Conservation (phyloP, 495 filamentous ascomycete species). For the Penicillium angulare region DNA sequence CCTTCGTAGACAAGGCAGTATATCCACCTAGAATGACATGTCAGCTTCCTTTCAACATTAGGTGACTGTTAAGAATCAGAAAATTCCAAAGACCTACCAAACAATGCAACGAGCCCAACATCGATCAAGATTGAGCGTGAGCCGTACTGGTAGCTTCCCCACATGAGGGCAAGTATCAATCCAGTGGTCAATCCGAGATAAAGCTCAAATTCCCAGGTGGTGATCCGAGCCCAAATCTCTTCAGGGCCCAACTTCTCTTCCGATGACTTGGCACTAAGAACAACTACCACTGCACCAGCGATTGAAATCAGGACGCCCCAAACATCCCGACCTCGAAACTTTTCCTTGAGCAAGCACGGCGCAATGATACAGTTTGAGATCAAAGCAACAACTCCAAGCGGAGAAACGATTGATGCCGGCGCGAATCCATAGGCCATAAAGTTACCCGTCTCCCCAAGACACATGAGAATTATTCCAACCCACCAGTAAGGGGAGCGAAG, state of each 20-base stretch:
- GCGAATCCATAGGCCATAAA: conserved; percentile 98
- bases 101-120: conserved; percentile 86
- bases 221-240: conserved; percentile 87
- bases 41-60: conserved; percentile 22
- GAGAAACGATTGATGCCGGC: conserved; percentile 97
- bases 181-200: conserved; percentile 75
- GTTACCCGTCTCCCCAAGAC: conserved; percentile 89
- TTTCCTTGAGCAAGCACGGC: conserved; percentile 86
- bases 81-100: conserved; percentile 69
- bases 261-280: conserved; percentile 84
- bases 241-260: conserved; percentile 89
- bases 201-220: conserved; percentile 83
- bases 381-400: conserved; percentile 89
- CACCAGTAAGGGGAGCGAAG: conserved; percentile 94
- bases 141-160: conserved; percentile 79
- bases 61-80: not conserved
- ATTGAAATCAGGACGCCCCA: conserved; percentile 85
- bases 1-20: conserved; percentile 93
- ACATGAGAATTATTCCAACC: conserved; percentile 87
- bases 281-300: conserved; percentile 85
- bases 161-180: conserved; percentile 73
- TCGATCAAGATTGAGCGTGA: conserved; percentile 86
- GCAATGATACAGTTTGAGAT: conserved; percentile 97
- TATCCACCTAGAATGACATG: conserved; percentile 66
- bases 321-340: conserved; percentile 79